A percentile compares a stretch with the other conserved stretches of the same genome.
These are phyloP conservation scores for Exophiala bonariae DNA, from an alignment of 2,329 filamentous ascomycete species.

Conservation along the genomic window DNA sequence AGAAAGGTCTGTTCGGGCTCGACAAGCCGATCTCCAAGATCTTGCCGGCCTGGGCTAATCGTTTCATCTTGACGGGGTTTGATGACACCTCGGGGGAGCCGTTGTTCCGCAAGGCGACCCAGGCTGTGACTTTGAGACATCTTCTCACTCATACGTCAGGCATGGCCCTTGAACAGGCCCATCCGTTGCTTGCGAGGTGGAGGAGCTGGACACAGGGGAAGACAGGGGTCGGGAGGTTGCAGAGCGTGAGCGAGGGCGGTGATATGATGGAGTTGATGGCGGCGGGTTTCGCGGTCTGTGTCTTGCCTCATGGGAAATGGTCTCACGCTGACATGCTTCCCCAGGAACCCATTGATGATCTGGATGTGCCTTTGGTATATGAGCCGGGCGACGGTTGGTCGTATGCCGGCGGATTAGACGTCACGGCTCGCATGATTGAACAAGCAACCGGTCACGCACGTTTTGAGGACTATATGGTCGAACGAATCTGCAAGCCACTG, in stretches of 20 bases:
- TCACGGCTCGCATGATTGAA: slow-evolving; percentile 54
- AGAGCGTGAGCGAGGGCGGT: slow-evolving; percentile 32
- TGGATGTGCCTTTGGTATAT: slow-evolving; percentile 42
- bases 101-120: slow-evolving; percentile 25
- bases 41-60: slow-evolving; percentile 48
- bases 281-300: too few relatives aligned
- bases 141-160: slow-evolving; percentile 1
- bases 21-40: slow-evolving; percentile 46
- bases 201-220: too few relatives aligned
- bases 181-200: too few relatives aligned
- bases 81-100: slow-evolving; percentile 38
- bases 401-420: slow-evolving; percentile 52
- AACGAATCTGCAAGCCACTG: slow-evolving; percentile 8
- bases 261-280: too few relatives aligned
- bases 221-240: too few relatives aligned
- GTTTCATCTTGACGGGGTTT: slow-evolving; percentile 51
- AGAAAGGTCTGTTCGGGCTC: slow-evolving; percentile 49
- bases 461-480: slow-evolving; percentile 1
- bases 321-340: too few relatives aligned
- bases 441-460: slow-evolving; percentile 38
- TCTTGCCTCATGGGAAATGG: too few relatives aligned
- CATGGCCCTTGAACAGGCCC: too few relatives aligned
- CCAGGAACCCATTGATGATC: too few relatives aligned
- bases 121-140: slow-evolving; percentile 7
- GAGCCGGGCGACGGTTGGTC: slow-evolving; percentile 54